These are phyloP conservation scores for Vaccinium corymbosum DNA, from an alignment of 148 eudicot species.

Conservation along the genomic window DNA sequence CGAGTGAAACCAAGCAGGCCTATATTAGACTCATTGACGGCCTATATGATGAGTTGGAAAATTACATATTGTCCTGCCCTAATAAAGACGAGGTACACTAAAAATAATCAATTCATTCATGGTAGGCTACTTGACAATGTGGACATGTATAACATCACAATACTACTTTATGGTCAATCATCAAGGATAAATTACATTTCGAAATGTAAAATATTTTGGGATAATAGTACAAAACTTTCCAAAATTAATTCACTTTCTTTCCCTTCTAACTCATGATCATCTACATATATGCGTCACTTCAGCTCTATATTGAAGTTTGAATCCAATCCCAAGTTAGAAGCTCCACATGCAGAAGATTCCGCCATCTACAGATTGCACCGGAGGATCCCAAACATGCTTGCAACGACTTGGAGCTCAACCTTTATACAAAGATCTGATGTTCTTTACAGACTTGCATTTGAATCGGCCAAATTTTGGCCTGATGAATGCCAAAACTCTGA, in stretches of 20 bases:
- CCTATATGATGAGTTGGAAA: too few species aligned
- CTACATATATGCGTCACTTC: neutral
- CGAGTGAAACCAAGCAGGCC: too few species aligned
- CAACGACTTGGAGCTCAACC: neutral
- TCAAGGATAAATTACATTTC: neutral
- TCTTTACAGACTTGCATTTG: neutral
- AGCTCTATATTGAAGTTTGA: neutral
- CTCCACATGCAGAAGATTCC: neutral
- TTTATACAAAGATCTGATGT: neutral
- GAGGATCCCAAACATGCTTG: conserved; percentile 5
- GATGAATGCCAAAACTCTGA: neutral
- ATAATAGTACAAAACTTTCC: neutral
- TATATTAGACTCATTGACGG: too few species aligned
- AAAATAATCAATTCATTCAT: too few species aligned
- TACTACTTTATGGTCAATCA: neutral
- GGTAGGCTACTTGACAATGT: too few species aligned
- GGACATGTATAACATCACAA: too few species aligned
- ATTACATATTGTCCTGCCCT: too few species aligned
- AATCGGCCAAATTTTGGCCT: neutral
- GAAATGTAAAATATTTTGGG: neutral
- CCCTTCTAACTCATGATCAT: neutral
- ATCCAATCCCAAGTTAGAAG: neutral
- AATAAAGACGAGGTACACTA: too few species aligned
- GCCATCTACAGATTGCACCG: neutral
- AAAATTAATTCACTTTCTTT: neutral